Evolutionary conservation across 805 yeast genomes (phyloP).

Genomic region (Candida tallmaniae): DNA sequence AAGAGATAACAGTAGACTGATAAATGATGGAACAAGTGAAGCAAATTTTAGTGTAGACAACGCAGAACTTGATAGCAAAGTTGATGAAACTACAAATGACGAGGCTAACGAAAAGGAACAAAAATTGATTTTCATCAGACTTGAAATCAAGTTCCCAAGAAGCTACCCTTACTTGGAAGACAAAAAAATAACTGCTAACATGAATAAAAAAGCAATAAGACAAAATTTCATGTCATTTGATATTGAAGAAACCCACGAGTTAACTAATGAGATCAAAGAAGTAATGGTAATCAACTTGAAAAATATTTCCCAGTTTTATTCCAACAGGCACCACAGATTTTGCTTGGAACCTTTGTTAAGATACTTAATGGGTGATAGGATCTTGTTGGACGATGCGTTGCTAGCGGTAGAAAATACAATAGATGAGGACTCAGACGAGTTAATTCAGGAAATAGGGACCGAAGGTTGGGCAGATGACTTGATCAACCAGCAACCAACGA

Average conservation of each 20-base stretch:
- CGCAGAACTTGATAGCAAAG: not conserved
- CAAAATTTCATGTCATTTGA: slow-evolving; percentile 37
- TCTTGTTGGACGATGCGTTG: slow-evolving; percentile 37
- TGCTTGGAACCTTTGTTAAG: slow-evolving; percentile 81
- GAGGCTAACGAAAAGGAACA: slow-evolving; percentile 21
- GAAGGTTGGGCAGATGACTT: slow-evolving; percentile 43
- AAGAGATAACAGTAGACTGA: not conserved
- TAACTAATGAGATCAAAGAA: slow-evolving; percentile 44
- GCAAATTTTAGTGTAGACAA: not conserved
- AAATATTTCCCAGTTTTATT: slow-evolving; percentile 52
- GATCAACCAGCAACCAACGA: slow-evolving; percentile 29
- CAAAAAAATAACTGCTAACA: slow-evolving; percentile 3
- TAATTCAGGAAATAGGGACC: slow-evolving; percentile 29
- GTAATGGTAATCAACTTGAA: slow-evolving; percentile 50
- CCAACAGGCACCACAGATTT: slow-evolving; percentile 50
- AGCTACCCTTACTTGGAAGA: slow-evolving; percentile 67
- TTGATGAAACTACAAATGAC: not conserved
- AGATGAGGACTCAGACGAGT: slow-evolving; percentile 21
- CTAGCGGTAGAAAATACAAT: slow-evolving; percentile 19
- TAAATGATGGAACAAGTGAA: not conserved
- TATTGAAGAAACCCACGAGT: slow-evolving; percentile 77
- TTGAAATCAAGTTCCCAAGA: slow-evolving; percentile 66
- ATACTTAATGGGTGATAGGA: slow-evolving; percentile 74
- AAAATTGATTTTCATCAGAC: slow-evolving; percentile 57
- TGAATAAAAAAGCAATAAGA: slow-evolving; percentile 18